Conservation (phyloP, 768 basidiomycete species). For the Termitomyces eurrhizus region DNA sequence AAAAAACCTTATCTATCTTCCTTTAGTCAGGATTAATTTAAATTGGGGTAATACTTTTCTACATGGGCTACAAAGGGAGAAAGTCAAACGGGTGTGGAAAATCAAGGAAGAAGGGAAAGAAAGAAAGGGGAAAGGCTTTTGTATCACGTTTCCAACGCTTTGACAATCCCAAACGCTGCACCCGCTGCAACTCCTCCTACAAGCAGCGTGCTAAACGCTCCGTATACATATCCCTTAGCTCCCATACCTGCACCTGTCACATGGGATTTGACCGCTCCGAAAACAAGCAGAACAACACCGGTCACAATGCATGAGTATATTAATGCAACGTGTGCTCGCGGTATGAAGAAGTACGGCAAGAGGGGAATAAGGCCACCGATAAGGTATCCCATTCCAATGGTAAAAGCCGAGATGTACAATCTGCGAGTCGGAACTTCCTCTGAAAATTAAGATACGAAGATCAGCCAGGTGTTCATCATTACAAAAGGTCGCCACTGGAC, state of each 20-base stretch:
- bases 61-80: background rate
- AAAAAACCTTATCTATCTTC: background rate
- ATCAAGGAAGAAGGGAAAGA: background rate
- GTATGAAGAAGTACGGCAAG: conserved; percentile 88
- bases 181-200: conserved; percentile 92
- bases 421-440: conserved; percentile 88
- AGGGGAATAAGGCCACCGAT: conserved; percentile 92
- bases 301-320: conserved; percentile 79
- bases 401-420: conserved; percentile 87
- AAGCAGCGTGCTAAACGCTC: conserved; percentile 79
- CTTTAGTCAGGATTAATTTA: background rate
- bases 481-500: background rate
- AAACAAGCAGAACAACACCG: conserved; percentile 79
- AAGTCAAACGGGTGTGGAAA: background rate
- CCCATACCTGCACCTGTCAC: conserved; percentile 78
- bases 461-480: background rate
- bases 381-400: conserved; percentile 93
- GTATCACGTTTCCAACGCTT: conserved; percentile 34
- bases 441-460: conserved; percentile 21
- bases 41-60: background rate
- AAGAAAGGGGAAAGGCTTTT: background rate
- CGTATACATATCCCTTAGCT: conserved; percentile 73
- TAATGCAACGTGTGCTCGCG: conserved; percentile 61
- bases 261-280: conserved; percentile 87
- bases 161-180: conserved; percentile 53